Evolutionary conservation across 1,284 basidiomycete species (phyloP).

Genomic region (Wolfiporia cocos): DNA sequence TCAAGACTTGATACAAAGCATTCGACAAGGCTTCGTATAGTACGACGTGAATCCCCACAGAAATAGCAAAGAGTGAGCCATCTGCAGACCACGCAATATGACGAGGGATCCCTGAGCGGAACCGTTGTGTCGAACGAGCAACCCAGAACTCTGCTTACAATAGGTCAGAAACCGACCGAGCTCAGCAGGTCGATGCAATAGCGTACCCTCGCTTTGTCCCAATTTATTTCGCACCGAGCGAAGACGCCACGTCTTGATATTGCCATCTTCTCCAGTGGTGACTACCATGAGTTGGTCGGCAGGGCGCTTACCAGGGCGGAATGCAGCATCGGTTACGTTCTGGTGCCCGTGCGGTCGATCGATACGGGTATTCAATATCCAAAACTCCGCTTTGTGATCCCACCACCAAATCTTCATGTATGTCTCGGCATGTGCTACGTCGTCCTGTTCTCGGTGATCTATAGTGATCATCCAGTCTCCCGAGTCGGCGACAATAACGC

Average conservation of each 20-base stretch:
- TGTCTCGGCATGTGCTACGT: slow-evolving; percentile 58
- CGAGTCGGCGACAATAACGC: slow-evolving; percentile 56
- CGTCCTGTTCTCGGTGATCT: slow-evolving; percentile 70
- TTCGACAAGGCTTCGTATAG: slow-evolving; percentile 77
- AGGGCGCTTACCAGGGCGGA: slow-evolving; percentile 41
- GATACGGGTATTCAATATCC: slow-evolving; percentile 86
- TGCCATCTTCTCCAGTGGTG: slow-evolving; percentile 65
- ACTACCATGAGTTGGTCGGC: slow-evolving; percentile 37
- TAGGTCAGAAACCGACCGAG: neutral
- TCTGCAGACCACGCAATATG: slow-evolving; percentile 81
- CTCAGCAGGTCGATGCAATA: neutral
- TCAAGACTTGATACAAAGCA: slow-evolving; percentile 59
- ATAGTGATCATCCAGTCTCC: slow-evolving; percentile 95
- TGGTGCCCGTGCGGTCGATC: slow-evolving; percentile 80
- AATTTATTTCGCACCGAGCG: slow-evolving; percentile 36
- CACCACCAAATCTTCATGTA: slow-evolving; percentile 92
- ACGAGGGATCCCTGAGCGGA: slow-evolving; percentile 63
- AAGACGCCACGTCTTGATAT: slow-evolving; percentile 70
- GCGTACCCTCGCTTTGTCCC: slow-evolving; percentile 44
- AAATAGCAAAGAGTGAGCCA: slow-evolving; percentile 79
- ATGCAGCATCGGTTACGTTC: slow-evolving; percentile 64
- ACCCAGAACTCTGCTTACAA: slow-evolving; percentile 67
- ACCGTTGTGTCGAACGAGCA: slow-evolving; percentile 62
- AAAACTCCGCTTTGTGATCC: slow-evolving; percentile 51
- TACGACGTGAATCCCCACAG: slow-evolving; percentile 64